A percentile compares a stretch with the other conserved stretches of the same genome.
phyloP scores from a whole-genome alignment of 768 basidiomycete genomes.

The Botryobasidium botryosum region DNA sequence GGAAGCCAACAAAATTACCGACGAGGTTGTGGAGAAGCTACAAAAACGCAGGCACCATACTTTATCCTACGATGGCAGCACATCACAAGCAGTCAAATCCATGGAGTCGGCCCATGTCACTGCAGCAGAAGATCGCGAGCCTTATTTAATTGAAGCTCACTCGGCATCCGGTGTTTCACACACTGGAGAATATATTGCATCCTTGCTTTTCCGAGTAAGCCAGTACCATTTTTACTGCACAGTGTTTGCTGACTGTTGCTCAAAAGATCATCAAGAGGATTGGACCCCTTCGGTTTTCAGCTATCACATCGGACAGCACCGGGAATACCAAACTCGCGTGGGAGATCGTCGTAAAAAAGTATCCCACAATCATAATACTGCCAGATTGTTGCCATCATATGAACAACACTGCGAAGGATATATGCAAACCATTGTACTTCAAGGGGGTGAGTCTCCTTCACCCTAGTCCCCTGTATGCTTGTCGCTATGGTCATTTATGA shows the following conservation, averaged over 20 bases:
- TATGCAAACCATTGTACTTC: conserved; percentile 11
- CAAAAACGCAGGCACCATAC: conserved; percentile 10
- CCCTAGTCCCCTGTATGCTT: background rate
- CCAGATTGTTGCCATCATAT: conserved; percentile 15
- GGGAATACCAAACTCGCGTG: conserved; percentile 14
- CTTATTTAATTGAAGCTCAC: conserved; percentile 16
- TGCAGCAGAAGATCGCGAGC: conserved; percentile 15
- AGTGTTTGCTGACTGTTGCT: background rate
- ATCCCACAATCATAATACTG: conserved; percentile 12
- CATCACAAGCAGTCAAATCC: conserved; percentile 15
- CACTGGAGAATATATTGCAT: conserved; percentile 17
- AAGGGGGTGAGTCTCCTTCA: background rate
- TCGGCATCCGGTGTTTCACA: conserved; percentile 18
- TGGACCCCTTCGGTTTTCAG: conserved; percentile 12
- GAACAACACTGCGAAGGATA: conserved; percentile 11
- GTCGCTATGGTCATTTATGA: background rate
- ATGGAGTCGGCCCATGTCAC: conserved; percentile 22
- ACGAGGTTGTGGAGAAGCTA: conserved; percentile 11
- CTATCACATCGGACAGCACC: conserved; percentile 14
- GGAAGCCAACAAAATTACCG: conserved; percentile 11
- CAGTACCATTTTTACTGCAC: too few relatives aligned
- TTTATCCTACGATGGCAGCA: conserved; percentile 18
- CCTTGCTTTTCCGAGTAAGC: too few relatives aligned
- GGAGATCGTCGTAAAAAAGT: conserved; percentile 1
- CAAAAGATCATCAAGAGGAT: conserved; percentile 13